Percentiles rank a stretch among this genome's conserved stretches.
These are phyloP conservation scores for Syzygium aqueum DNA, from an alignment of 345 rosid species.

Conservation along the genomic window DNA sequence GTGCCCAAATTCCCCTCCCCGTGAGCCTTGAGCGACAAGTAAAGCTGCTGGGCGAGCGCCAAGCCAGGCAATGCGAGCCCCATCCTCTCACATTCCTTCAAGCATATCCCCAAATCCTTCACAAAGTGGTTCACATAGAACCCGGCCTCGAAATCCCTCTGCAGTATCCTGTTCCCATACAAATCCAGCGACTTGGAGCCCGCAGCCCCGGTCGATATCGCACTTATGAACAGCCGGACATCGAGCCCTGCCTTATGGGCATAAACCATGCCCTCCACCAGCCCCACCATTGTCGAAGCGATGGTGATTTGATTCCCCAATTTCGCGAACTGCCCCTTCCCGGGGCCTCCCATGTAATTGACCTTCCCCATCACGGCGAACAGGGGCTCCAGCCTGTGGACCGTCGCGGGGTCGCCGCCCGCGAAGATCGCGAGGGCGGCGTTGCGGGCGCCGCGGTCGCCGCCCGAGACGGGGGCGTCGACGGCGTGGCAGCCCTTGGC, in stretches of 20 bases:
- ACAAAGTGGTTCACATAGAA: constrained; percentile 80
- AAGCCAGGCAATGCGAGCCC: constrained; percentile 84
- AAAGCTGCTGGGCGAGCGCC: constrained; percentile 88
- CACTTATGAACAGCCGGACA: constrained; percentile 47
- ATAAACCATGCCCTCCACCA: constrained; percentile 77
- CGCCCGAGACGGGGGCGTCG: constrained; percentile 92
- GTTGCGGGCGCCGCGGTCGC: constrained; percentile 75
- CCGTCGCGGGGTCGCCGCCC: constrained; percentile 51
- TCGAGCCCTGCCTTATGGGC: constrained; percentile 76
- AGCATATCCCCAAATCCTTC: constrained; percentile 87
- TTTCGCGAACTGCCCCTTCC: constrained; percentile 86
- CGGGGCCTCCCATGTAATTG: constrained; percentile 74
- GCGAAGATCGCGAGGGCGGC: constrained; percentile 75
- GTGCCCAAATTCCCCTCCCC: constrained; percentile 77
- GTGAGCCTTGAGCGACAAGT: constrained; percentile 82
- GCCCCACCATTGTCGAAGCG: constrained; percentile 83
- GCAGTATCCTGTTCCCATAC: constrained; percentile 52
- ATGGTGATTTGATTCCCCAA: constrained; percentile 72
- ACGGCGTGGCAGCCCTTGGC: constrained; percentile 45
- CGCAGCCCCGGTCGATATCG: constrained; percentile 68
- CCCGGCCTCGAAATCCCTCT: constrained; percentile 79
- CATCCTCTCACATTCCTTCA: constrained; percentile 75
- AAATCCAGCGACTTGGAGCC: constrained; percentile 60
- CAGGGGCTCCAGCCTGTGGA: constrained; percentile 47
- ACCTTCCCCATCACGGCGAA: constrained; percentile 67